Base-by-base conservation (phyloP, 495 filamentous ascomycete genomes). In the Pyrenula aspistea region DNA sequence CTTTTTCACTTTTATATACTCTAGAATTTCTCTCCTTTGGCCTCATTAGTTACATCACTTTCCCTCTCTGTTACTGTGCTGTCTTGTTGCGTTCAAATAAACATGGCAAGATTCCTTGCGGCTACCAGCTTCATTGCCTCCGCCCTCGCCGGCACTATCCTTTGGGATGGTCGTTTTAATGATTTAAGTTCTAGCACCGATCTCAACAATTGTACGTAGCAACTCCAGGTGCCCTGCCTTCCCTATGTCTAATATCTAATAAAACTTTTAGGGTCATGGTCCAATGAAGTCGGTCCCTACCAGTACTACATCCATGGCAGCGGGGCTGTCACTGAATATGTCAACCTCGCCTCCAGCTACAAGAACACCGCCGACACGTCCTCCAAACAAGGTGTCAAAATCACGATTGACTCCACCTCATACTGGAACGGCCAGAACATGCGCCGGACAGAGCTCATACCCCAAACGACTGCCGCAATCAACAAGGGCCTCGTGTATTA, bases 281-380 rank as follows among this genome's bases (percentile, higher is more conserved):
- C 70, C 0, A 81, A 79, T 64, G 78, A 84, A 67, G 79, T 85
- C 57, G 81, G 81, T 1, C 78, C 82, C 0, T 88, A 81, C 67
- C 83, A 87, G 62, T 87, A 85, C 74, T 87, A 88, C 69, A 88
- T 87, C 67, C 80, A 87, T 70, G 83, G 83, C 2, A 64, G 67
- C 8, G 77, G 71, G n/a, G 48, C 66, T 2, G 80, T 83, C 2
- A 70, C 72, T 12, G 61, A 78, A 55, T 86, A 87, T 59, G 76
- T 87, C 53, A 80, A 77, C 58, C 71, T 85, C 0, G 71, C 69
- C 12, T 59, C 73, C 1, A 55, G 60, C 53, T 83, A 73, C 77
- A 86, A 86, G 70, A 89, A 87, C 68, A 84, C 85, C 0, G 81
- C 81, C 54, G 83, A 85, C 63, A 69, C 71, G 0, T 73, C 69